Evolutionary conservation across 176 grass and related monocot genomes (phyloP), one percentile per base, ranked within the genome.

Genomic region (Avena atlantica): DNA sequence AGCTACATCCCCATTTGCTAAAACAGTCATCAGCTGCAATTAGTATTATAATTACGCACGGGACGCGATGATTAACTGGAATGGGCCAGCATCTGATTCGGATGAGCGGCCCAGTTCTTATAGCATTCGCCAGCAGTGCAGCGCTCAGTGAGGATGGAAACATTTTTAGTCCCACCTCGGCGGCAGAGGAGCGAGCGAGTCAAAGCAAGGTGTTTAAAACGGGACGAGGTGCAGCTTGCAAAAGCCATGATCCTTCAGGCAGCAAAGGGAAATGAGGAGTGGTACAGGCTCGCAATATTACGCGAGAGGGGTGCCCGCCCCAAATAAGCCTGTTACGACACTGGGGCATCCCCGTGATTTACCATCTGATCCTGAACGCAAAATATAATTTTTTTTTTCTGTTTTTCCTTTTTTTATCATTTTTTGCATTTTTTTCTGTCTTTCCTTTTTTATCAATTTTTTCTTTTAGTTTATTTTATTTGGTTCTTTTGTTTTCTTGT

Each of bases 1-100:
- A 98, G 89, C 91, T 93, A 95, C 91, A 92, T 91, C 86, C 91
- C 91, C 91, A 20, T 42, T 7, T 6, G 14, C 1, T 4, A 17
- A 0, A 4, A 6, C 0, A 0, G 49, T 55, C 52, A 55, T 55
- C 16, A 55, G 14, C 5, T 7, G 1, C 15, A 42, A 7, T 42
- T 42, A 42, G 40, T 42, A 42, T 42, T 42, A 7, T 42, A 5
- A 55, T 14, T 55, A 55, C 15, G 0, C 9, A 9, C 24, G 10
- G 3, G 21, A 63, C 9, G 9, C 21, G 10, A 25, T 11, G 21
- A 25, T 63, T 8, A 64, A 7, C 5, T 31, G 12, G 0, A 31
- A 12, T 29, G 25, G 27, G 13, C 13, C 64, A 67, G 4, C 5
- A 0, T 13, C 61, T 27, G 61, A 27, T 27, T 64, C 5, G 1